Base-by-base conservation (phyloP, 352 stramenopile species). In the Globisporangium nunn region DNA sequence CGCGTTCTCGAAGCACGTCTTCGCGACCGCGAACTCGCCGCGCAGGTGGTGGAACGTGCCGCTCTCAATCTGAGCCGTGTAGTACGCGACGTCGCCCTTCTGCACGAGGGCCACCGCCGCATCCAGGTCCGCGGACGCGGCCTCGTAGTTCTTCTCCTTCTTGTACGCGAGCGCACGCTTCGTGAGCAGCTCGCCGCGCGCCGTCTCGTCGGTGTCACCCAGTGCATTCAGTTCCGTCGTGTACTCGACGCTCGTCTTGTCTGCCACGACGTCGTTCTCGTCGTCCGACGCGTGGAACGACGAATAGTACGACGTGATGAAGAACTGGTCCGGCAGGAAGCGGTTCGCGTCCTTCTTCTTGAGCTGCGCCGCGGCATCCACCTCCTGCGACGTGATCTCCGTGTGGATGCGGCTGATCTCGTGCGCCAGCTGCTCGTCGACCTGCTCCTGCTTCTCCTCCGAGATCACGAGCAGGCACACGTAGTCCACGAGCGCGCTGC, bases 301-400 rank as follows among this genome's bases (percentile, higher is more conserved):
- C n/a, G 78, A 89, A 66, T 87, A 91, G 70, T 91, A 91, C 52
- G 81, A 91, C 41, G 78, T 88, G 51, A 91, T 81, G 65, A 91
- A 91, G 63, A 89, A 91, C 62, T 87, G 70, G 62, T 89, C 78
- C 2, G 81, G 81, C 54, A 91, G 60, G 62, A 79, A 88, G 0
- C 77, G 76, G 49, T 75, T 65, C 23, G 71, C 67, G 66, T 78
- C 77, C 53, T 78, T 62, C 55, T 85, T 78, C 63, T 85, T 84
- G 37, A 35, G 37, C 59, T 76, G 58, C 72, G 83, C 66, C 11
- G 75, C 69, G 23, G 75, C 61, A 31, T 82, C 72, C 18, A 87
- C 82, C 65, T 91, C 67, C 62, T 88, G 75, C 8, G 70, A 60
- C 52, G 78, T 88, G 54, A 91, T 80, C 33, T 82, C 71, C 29